Evolutionary conservation across 1,284 basidiomycete species (phyloP), one percentile per base, ranked within the genome.

Genomic region (Meira nashicola): DNA sequence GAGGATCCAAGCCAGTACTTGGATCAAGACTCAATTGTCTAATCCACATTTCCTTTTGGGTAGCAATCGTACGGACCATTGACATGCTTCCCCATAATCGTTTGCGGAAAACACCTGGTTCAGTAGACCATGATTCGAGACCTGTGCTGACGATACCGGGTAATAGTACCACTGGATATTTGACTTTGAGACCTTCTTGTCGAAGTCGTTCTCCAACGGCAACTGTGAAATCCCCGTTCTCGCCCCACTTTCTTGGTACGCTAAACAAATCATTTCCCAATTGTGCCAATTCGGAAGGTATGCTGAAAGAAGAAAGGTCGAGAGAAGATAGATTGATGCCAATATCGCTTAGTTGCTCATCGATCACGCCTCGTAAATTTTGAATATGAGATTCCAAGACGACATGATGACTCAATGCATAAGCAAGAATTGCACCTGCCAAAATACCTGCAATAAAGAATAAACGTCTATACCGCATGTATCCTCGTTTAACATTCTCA

Each of bases 11-110:
- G 0, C 94, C 95, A 0, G 93, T 95, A 17, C 71, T 67, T 0
- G 90, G 87, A 79, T 99, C 94, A 9, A 99, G 84, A 81, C 89
- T 87, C 79, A 98, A 86, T 0, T 92, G 87, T 28, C 86, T 80
- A 66, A 97, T 88, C 95, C 95, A 99, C 62, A 82, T 83, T 49
- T 88, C 87, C 65, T 87, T 87, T 72, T 91, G 89, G 71, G 92
- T 89, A 1, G 89, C 86, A 33, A 90, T 89, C 66, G 89, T 89
- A 1, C 89, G 86, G 54, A 94, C 79, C 91, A 93, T 92, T 48
- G 85, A 86, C 59, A 66, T 75, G 55, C 63, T 74, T 4, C 73
- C 74, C 76, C 76, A 77, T 10, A 77, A 64, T 8, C 76, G 59
- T 55, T 76, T 71, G 17, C 74, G 65, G 55, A 77, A 77, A 63